Percentiles rank a stretch among this genome's conserved stretches.
These are phyloP conservation scores for Starmerella floricola DNA, from an alignment of 805 yeast genomes.

Conservation along the genomic window DNA sequence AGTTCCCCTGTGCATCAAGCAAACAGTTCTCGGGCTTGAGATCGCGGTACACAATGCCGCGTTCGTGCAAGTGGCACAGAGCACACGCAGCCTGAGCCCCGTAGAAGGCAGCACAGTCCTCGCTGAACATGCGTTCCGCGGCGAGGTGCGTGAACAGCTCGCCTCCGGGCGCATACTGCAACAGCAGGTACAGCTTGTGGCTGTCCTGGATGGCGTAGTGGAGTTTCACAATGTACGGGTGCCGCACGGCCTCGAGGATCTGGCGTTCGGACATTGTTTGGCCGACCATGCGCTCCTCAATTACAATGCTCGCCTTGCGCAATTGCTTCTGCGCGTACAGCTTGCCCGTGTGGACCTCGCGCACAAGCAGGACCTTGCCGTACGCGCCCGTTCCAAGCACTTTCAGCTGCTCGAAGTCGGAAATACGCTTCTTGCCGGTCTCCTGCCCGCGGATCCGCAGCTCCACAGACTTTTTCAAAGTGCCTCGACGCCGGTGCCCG, in stretches of 20 bases:
- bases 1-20: constrained; percentile 62
- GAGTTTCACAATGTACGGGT: constrained; percentile 70
- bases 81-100: constrained; percentile 75
- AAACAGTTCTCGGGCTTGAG: constrained; percentile 83
- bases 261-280: constrained; percentile 71
- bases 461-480: constrained; percentile 32
- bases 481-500: constrained; percentile 17
- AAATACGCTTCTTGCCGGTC: constrained; percentile 24
- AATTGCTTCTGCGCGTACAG: constrained; percentile 79
- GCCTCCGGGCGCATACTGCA: constrained; percentile 83
- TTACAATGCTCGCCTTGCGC: constrained; percentile 66
- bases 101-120: constrained; percentile 61
- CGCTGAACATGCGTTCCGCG: constrained; percentile 37
- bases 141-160: constrained; percentile 61
- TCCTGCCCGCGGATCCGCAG: constrained; percentile 35
- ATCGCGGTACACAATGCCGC: constrained; percentile 79
- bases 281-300: constrained; percentile 46
- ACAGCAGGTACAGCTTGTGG: constrained; percentile 56
- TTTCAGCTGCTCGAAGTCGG: constrained; percentile 60
- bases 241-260: constrained; percentile 57
- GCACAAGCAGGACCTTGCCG: constrained; percentile 73
- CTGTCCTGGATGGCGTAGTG: constrained; percentile 76
- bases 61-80: constrained; percentile 56
- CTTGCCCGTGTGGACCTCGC: constrained; percentile 47
- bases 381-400: constrained; percentile 82